Evolutionary conservation across 176 grass and related monocot species (phyloP), one percentile per base, ranked within the genome.

Genomic region (Otatea glauca): DNA sequence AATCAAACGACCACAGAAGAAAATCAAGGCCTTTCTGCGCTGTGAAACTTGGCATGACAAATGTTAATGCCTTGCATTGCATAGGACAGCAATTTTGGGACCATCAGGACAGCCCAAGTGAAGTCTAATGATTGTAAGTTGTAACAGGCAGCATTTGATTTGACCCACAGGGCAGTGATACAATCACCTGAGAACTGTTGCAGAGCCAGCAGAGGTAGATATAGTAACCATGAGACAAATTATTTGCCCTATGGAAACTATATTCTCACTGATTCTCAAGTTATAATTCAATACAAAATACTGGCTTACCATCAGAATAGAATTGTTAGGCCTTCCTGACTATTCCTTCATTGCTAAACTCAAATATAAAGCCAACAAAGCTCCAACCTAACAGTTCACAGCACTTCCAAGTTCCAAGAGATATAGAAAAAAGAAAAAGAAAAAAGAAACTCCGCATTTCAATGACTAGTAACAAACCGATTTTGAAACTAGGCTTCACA

Each of bases 401-500:
- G n/a, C 59, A 70, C 18, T 70, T 58, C 38, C 64, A 54, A 56
- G 10, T 49, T 20, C 25, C 47, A 34, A 13, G 42, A 25, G 35
- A 75, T 35, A 20, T 29, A 62, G 2, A 10, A 7, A 8, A 5
- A 43, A 44, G 17, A 7, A 3, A 34, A 44, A 54, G 23, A 39
- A 10, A 16, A 74, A 24, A 67, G 5, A 75, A 87, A 27, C 74
- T 58, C 49, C 60, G 16, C 38, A 67, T 23, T 63, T 48, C 9
- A 81, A 58, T 87, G 37, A 14, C 48, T 68, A 38, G 65, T 70
- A 62, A 49, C 27, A 79, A 71, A 62, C 42, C 20, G 6, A 38
- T 53, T 61, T 85, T 70, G 53, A 78, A 78, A 13, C 65, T 78
- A 69, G 41, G 13, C 51, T 75, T 34, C 20, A 68, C 74, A 82